A percentile compares a stretch with the other conserved stretches of the same genome.
phyloP scores from a whole-genome alignment of 345 rosid genomes.

The Dimocarpus longan region DNA sequence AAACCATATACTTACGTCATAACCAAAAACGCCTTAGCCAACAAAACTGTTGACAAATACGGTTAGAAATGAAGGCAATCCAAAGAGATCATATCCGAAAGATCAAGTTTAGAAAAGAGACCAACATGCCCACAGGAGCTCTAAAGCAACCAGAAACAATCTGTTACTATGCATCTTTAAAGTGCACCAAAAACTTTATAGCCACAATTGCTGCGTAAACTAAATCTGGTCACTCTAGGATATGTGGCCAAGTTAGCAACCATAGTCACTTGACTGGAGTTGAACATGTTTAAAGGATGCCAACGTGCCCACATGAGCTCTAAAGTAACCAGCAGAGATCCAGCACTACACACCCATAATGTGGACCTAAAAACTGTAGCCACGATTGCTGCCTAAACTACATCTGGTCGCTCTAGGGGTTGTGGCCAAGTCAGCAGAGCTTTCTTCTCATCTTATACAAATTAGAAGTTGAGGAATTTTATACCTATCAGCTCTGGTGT shows the following conservation, averaged over 20 bases:
- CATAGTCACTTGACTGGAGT: conserved; percentile 21
- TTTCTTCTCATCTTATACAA: conserved; percentile 13
- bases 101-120: conserved; percentile 13
- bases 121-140: conserved; percentile 28
- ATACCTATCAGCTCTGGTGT: conserved; percentile 40
- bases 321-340: conserved; percentile 36
- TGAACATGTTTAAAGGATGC: conserved; percentile 14
- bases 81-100: conserved; percentile 15
- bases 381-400: conserved; percentile 20
- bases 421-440: conserved; percentile 20
- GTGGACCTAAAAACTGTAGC: conserved; percentile 10
- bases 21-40: conserved; percentile 10
- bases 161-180: conserved; percentile 15
- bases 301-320: conserved; percentile 25
- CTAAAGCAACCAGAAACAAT: conserved; percentile 40
- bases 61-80: conserved; percentile 16
- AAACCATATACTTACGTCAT: conserved; percentile 18
- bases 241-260: conserved; percentile 22
- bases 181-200: background rate
- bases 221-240: conserved; percentile 30
- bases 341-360: conserved; percentile 14
- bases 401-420: conserved; percentile 30
- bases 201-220: conserved; percentile 17
- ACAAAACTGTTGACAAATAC: conserved; percentile 1
- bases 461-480: conserved; percentile 24